A percentile compares a stretch with the other conserved stretches of the same genome.
phyloP scores from a whole-genome alignment of 768 basidiomycete genomes.

The Suillus americanus region DNA sequence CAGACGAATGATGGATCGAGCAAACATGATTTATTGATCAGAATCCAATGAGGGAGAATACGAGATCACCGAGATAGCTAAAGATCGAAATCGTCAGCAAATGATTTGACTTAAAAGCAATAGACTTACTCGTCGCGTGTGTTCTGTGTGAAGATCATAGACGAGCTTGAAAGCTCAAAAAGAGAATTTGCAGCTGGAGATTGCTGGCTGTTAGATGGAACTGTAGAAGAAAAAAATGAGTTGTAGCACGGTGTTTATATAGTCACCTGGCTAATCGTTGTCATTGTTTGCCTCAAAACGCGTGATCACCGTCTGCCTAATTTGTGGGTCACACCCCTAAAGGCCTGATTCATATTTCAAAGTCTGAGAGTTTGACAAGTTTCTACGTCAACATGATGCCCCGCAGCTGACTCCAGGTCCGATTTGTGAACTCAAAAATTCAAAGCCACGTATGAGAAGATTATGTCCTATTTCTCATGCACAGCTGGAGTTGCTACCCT shows the following conservation, averaged over 20 bases:
- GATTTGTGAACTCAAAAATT: neutral
- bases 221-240: neutral
- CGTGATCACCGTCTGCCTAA: neutral
- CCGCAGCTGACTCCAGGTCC: neutral
- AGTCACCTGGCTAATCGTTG: neutral
- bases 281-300: neutral
- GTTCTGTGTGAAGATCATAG: constrained; percentile 83
- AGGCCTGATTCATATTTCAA: neutral
- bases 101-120: constrained; percentile 3
- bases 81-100: constrained; percentile 21
- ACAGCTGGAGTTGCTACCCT: neutral
- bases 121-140: constrained; percentile 82
- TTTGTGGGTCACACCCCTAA: too few species aligned
- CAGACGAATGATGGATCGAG: constrained; percentile 50
- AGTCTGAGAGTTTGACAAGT: neutral
- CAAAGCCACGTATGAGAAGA: too few species aligned
- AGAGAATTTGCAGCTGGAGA: neutral
- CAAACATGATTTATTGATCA: constrained; percentile 50
- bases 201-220: neutral
- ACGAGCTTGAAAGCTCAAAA: constrained; percentile 35
- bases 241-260: constrained; percentile 11
- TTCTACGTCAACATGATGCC: neutral
- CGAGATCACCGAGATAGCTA: constrained; percentile 90
- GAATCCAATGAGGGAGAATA: constrained; percentile 66
- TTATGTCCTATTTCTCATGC: too few species aligned